These are phyloP conservation scores for Conidiobolus coronatus DNA, from an alignment of 371 early-diverging fungal genomes.

Conservation along the genomic window DNA sequence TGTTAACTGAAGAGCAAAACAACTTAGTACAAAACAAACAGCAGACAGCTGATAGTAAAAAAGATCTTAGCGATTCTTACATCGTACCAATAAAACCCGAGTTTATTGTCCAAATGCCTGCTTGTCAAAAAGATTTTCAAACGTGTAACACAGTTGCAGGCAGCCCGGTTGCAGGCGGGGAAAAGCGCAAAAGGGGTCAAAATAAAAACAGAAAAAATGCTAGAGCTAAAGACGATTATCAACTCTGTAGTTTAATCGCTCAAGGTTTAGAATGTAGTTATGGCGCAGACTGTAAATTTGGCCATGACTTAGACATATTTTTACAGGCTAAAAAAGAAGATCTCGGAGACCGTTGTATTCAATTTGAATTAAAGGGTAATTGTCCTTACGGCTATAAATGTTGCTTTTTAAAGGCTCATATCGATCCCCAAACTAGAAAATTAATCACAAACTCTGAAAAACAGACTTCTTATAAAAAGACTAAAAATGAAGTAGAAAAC, in stretches of 20 bases:
- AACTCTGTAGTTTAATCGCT: slow-evolving; percentile 22
- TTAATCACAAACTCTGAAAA: slow-evolving; percentile 20
- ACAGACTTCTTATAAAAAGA: neutral
- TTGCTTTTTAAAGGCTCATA: slow-evolving; percentile 47
- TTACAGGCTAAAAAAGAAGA: slow-evolving; percentile 39
- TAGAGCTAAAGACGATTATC: neutral
- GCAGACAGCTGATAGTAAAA: too few relatives aligned
- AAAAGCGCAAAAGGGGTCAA: slow-evolving; percentile 11
- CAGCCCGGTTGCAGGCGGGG: slow-evolving; percentile 7
- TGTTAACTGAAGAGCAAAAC: too few relatives aligned
- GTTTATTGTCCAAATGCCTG: too few relatives aligned
- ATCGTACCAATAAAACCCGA: too few relatives aligned
- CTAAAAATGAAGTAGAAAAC: neutral
- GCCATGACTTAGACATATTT: slow-evolving; percentile 38
- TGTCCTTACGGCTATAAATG: slow-evolving; percentile 52
- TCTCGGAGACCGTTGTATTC: slow-evolving; percentile 42
- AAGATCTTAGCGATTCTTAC: too few relatives aligned
- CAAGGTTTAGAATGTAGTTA: slow-evolving; percentile 22
- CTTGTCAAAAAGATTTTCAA: neutral
- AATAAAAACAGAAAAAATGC: slow-evolving; percentile 13
- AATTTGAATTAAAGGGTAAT: slow-evolving; percentile 42
- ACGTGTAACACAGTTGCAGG: neutral
- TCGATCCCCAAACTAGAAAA: slow-evolving; percentile 20
- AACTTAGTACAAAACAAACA: too few relatives aligned
- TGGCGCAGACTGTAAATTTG: slow-evolving; percentile 28